Conservation (phyloP, 75 land plant species). For the Sequoia sempervirens region DNA sequence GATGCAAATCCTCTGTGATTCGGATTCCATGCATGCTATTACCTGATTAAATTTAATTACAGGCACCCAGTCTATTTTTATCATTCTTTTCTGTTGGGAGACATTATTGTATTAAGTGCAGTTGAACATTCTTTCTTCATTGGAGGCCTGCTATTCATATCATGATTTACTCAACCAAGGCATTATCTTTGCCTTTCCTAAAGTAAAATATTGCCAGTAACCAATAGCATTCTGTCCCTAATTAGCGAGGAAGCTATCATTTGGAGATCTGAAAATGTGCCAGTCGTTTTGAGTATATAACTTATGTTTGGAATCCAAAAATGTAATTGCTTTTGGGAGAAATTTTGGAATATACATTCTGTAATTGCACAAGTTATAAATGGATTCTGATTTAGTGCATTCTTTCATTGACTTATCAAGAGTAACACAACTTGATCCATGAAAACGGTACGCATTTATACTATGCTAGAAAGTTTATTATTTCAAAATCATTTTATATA, state of each 20-base stretch:
- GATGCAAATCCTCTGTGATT: constrained; percentile 9
- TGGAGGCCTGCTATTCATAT: background rate
- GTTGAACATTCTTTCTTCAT: background rate
- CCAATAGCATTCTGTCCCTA: background rate
- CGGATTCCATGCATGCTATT: background rate
- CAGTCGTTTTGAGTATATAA: background rate
- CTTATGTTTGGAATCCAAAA: background rate
- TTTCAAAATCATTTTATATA: background rate
- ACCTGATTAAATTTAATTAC: background rate
- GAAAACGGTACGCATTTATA: background rate
- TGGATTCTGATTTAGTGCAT: background rate
- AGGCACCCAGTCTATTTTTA: background rate
- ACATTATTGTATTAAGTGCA: background rate
- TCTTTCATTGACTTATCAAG: background rate
- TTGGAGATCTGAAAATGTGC: background rate
- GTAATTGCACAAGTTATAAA: background rate
- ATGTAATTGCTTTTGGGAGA: background rate
- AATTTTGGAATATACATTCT: background rate
- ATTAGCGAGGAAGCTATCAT: background rate
- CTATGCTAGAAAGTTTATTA: background rate
- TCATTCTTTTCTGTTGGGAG: background rate
- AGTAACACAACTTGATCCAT: background rate
- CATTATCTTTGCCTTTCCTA: background rate
- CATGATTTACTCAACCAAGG: background rate
- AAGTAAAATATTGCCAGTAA: background rate